Base-by-base conservation (phyloP, 2,329 filamentous ascomycete species). In the Paracorniculantispora psalliotae region DNA sequence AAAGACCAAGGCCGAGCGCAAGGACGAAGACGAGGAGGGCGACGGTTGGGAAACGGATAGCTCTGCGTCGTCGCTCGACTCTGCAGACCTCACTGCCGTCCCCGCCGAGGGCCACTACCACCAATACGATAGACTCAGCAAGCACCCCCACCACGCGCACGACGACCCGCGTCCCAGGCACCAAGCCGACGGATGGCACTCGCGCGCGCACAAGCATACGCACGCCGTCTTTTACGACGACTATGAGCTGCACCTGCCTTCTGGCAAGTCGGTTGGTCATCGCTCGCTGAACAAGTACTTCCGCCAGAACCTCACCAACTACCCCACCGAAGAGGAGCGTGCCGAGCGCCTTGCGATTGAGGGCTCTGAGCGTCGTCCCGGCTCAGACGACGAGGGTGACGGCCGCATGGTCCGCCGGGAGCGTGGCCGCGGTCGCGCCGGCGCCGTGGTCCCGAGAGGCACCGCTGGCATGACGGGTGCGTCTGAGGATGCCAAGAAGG, bases 11-110 rank as follows among this genome's bases (percentile, higher is more conserved):
- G 75, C 77, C 48, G 72, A 84, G 59, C 81, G 77, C 13, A 78
- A 75, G 57, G 73, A 73, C 35, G 70, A 77, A 9, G 78, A 84
- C n/a, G 82, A 82, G 47, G 77, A 78, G 13, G 85, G 87, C 6
- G 91, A 93, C 46, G 92, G 91, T 47, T 97, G 94, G 93, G 94
- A 99, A 75, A 97, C 92, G 0, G 94, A 97, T 71, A 92, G 88
- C 64, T 92, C 90, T 10, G 88, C 83, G n/a, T 96, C 92, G 1
- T 96, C 91, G 12, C 81, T 96, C 37, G 91, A 92, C 64, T 94
- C 91, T 1, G 89, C 89, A 57, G 91, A 96, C 66, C 84, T 96
- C 44, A 89, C 86, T 5, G 85, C 89, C 9, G 85, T 96, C 8
- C 90, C 90, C 2, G 87, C 91, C 33, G 90, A 93, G 63, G 81